These are phyloP conservation scores for Kalanchoe fedtschenkoi DNA, from an alignment of 164 flowering plant species.

Conservation along the genomic window DNA sequence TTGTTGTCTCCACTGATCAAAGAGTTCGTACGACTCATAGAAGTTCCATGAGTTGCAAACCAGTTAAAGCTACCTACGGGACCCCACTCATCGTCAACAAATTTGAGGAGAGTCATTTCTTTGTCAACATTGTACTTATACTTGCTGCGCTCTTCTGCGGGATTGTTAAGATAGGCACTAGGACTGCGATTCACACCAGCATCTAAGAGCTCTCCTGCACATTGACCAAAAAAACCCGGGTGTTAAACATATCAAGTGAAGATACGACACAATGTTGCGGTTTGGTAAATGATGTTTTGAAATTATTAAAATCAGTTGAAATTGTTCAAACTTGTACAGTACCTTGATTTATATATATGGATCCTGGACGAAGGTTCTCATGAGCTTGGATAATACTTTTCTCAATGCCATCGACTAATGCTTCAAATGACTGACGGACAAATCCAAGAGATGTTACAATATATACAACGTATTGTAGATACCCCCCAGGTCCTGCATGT, in stretches of 20 bases:
- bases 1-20: slow-evolving; percentile 98
- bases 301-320: background rate
- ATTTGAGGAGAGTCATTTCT: slow-evolving; percentile 95
- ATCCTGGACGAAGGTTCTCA: slow-evolving; percentile 84
- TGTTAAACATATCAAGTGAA: background rate
- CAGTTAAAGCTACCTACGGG: slow-evolving; percentile 96
- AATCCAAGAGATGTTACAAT: slow-evolving; percentile 94
- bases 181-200: slow-evolving; percentile 96
- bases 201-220: slow-evolving; percentile 79
- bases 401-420: slow-evolving; percentile 92
- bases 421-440: slow-evolving; percentile 96
- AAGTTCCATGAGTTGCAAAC: slow-evolving; percentile 99
- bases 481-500: slow-evolving; percentile 98
- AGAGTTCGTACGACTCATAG: slow-evolving; percentile 94
- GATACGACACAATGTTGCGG: background rate
- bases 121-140: slow-evolving; percentile 91
- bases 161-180: slow-evolving; percentile 91
- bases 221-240: background rate
- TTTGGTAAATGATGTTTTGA: background rate
- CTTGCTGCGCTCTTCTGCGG: slow-evolving; percentile 62
- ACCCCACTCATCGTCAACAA: slow-evolving; percentile 90
- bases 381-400: slow-evolving; percentile 85
- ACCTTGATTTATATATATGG: slow-evolving; percentile 85
- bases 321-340: background rate
- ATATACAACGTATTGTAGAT: slow-evolving; percentile 89